Conservation (phyloP, 2,329 filamentous ascomycete genomes). For the Ambrosiella xylebori region DNA sequence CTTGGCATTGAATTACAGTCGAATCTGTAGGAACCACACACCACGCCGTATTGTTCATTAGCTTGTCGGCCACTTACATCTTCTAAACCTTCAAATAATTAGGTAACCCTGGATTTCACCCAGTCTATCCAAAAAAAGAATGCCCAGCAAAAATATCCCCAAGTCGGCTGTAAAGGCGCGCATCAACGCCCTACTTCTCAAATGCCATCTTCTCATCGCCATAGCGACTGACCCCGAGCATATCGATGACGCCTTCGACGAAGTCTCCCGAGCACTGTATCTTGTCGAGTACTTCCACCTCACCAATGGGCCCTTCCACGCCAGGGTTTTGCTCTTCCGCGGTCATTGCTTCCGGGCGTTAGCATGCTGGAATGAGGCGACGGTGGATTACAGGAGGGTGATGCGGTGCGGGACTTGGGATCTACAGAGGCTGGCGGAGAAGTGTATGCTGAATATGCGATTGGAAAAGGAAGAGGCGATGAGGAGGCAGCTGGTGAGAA, state of each 20-base stretch:
- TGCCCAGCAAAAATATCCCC: constrained; percentile 11
- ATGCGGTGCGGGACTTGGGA: constrained; percentile 2
- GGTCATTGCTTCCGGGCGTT: constrained; percentile 16
- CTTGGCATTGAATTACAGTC: too few relatives aligned
- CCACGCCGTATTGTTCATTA: not conserved
- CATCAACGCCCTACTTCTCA: constrained; percentile 12
- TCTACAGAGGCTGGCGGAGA: not conserved
- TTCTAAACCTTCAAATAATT: not conserved
- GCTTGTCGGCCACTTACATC: not conserved
- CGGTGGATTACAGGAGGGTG: constrained; percentile 15
- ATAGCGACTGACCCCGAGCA: constrained; percentile 5
- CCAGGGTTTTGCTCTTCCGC: constrained; percentile 15
- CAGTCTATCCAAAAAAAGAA: not conserved
- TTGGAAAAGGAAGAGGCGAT: constrained; percentile 8
- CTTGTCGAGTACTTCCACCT: not conserved
- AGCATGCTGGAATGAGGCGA: constrained; percentile 15
- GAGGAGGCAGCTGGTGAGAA: constrained; percentile 1
- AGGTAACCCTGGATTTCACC: not conserved
- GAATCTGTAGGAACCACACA: not conserved
- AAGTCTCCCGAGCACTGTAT: not conserved
- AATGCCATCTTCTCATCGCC: constrained; percentile 13
- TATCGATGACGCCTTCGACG: not conserved
- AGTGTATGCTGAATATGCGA: constrained; percentile 8
- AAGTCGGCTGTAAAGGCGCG: constrained; percentile 12
- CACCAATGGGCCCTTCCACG: constrained; percentile 8